phyloP scores from a whole-genome alignment of 305 asterid genomes.

The Andrographis paniculata region DNA sequence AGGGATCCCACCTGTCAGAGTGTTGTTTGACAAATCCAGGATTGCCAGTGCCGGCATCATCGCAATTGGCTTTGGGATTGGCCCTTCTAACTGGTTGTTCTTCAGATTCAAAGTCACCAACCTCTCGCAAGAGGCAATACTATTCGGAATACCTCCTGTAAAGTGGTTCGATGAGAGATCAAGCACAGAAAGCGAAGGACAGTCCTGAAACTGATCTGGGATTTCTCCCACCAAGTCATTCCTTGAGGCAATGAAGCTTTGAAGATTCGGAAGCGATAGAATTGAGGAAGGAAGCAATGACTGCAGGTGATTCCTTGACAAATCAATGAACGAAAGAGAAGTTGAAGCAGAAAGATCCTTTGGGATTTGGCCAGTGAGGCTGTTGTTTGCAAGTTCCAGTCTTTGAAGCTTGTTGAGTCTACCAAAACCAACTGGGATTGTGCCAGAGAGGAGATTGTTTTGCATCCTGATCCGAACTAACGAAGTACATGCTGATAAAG shows the following conservation, averaged over 20 bases:
- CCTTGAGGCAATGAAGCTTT: slow-evolving; percentile 41
- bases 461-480: slow-evolving; percentile 65
- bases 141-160: slow-evolving; percentile 48
- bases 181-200: slow-evolving; percentile 47
- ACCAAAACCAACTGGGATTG: slow-evolving; percentile 55
- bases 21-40: slow-evolving; percentile 68
- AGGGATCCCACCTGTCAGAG: slow-evolving; percentile 71
- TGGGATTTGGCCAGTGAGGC: slow-evolving; percentile 56
- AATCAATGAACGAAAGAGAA: slow-evolving; percentile 58
- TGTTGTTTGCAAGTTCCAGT: slow-evolving; percentile 50
- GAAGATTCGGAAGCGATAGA: slow-evolving; percentile 42
- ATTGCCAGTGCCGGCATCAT: slow-evolving; percentile 51
- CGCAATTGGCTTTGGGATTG: slow-evolving; percentile 41
- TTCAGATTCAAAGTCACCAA: slow-evolving; percentile 51
- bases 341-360: slow-evolving; percentile 41
- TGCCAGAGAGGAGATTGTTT: slow-evolving; percentile 47
- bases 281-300: slow-evolving; percentile 56
- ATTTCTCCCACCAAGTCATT: slow-evolving; percentile 48
- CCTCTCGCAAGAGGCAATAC: slow-evolving; percentile 55
- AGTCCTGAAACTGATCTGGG: slow-evolving; percentile 59
- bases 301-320: slow-evolving; percentile 45
- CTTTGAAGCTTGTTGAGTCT: slow-evolving; percentile 43
- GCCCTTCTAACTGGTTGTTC: slow-evolving; percentile 40
- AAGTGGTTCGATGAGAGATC: slow-evolving; percentile 61
- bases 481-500: slow-evolving; percentile 40